Evolutionary conservation across 2,329 filamentous ascomycete species (phyloP).

Genomic region (Phialocephala subalpina): DNA sequence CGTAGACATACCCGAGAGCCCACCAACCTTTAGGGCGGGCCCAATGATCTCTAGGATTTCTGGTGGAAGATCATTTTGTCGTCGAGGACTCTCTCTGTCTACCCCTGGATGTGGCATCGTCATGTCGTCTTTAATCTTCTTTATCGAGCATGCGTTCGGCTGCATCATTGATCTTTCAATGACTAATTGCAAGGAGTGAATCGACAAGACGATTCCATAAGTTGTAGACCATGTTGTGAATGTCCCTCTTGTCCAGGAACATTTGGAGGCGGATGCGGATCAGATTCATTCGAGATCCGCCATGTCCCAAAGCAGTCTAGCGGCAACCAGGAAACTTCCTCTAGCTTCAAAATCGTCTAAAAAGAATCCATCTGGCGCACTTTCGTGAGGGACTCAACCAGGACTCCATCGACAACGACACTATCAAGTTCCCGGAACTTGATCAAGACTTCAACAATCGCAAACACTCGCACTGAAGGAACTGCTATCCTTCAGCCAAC

Average conservation of each 20-base stretch:
- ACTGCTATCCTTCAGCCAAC: slow-evolving; percentile 34
- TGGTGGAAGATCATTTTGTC: slow-evolving; percentile 46
- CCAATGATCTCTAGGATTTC: slow-evolving; percentile 54
- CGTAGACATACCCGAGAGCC: slow-evolving; percentile 59
- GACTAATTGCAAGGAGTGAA: neutral
- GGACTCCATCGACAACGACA: slow-evolving; percentile 23
- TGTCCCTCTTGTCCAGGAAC: neutral
- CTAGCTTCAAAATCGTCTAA: no score
- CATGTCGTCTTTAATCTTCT: slow-evolving; percentile 40
- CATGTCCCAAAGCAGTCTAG: neutral
- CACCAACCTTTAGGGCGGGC: slow-evolving; percentile 66
- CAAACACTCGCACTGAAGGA: slow-evolving; percentile 32
- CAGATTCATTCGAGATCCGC: neutral
- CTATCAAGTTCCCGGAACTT: slow-evolving; percentile 36
- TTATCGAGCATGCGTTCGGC: slow-evolving; percentile 36
- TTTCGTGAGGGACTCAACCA: slow-evolving; percentile 25
- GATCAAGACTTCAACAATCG: slow-evolving; percentile 23
- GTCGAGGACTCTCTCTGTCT: slow-evolving; percentile 17
- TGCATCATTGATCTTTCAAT: slow-evolving; percentile 29
- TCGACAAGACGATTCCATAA: neutral
- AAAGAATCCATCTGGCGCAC: neutral
- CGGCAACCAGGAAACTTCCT: neutral
- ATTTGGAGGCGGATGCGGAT: neutral
- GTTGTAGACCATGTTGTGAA: neutral
- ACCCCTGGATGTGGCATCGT: slow-evolving; percentile 14